Base-by-base conservation (phyloP, 441 rosid species). In the Erodium chrysanthum region DNA sequence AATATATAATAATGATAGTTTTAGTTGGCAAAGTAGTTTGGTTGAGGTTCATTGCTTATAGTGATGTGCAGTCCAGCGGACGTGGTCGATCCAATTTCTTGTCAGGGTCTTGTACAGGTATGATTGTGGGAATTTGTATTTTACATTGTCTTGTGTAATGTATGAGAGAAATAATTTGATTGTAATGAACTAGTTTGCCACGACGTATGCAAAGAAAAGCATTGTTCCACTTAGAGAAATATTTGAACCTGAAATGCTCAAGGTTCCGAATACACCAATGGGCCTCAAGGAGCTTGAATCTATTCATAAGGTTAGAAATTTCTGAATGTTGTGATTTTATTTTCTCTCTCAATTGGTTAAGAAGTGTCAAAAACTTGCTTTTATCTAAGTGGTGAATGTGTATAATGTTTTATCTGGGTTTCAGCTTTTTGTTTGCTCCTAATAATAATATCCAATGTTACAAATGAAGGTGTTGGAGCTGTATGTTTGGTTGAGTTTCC, bases 401-500 rank as follows among this genome's bases (percentile, higher is more conserved):
- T n/a, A 42, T 27, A 50, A 18, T 23, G 8, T 11, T 1, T 27
- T 27, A 3, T 18, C 46, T 68, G 15, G 1, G 4, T 9, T 14
- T 27, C 21, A n/a, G n/a, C 40, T 35, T 35, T 35, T 31, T 31
- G 6, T 35, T 35, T 35, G 0, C 40, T 35, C 40, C 40, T 35
- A 5, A 35, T 35, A 35, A 8, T 35, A 5, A 35, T 35, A 35
- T 35, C 40, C 40, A 35, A 35, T 35, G 10, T 35, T 35, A 8
- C 69, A 63, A 75, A 14, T 46, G 21, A 80, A 93, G 96, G 98
- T 88, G 37, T 77, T 92, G 75, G 96, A 90, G 79, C 84, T 92
- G 64, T 90, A 92, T 58, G 91, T 90, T 46, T 92, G 97, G 98
- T 80, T 90, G 86, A 81, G 97, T 84, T 87, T 81, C 78, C 89